Evolutionary conservation across 2,329 filamentous ascomycete species (phyloP).

Genomic region (Cordyceps javanica): DNA sequence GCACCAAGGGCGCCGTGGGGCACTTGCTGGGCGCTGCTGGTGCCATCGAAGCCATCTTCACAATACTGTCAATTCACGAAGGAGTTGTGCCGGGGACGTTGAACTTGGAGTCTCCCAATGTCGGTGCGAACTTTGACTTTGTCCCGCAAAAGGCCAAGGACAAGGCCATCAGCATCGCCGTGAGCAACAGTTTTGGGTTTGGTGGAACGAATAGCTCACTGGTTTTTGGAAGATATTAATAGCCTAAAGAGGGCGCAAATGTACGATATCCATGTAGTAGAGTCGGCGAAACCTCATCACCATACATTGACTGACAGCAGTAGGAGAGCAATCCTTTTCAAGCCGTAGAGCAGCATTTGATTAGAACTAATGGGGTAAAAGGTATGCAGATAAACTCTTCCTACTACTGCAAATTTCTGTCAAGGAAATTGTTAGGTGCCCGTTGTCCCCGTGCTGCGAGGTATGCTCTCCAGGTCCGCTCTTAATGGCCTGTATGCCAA

Average conservation of each 20-base stretch:
- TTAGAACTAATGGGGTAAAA: no score
- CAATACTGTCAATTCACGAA: constrained; percentile 70
- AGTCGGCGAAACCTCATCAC: not conserved
- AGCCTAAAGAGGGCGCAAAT: not conserved
- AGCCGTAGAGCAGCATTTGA: no score
- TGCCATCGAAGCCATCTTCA: constrained; percentile 82
- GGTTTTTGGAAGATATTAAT: constrained; percentile 53
- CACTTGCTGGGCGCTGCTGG: constrained; percentile 90
- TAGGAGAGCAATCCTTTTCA: no score
- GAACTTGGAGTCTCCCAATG: constrained; percentile 65
- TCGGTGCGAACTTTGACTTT: constrained; percentile 77
- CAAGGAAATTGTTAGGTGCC: no score
- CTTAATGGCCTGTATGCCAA: no score
- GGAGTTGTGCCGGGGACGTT: constrained; percentile 85
- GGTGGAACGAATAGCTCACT: constrained; percentile 92
- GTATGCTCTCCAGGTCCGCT: no score
- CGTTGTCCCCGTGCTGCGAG: no score
- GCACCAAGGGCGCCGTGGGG: constrained; percentile 88
- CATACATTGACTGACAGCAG: no score
- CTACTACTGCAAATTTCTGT: no score
- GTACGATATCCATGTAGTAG: not conserved
- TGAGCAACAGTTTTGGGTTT: constrained; percentile 97
- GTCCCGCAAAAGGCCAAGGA: constrained; percentile 67
- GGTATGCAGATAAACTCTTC: no score
- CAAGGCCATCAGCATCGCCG: constrained; percentile 61